A percentile compares a stretch with the other conserved stretches of the same genome.
phyloP scores from a whole-genome alignment of 768 basidiomycete species.

The Russula sp. region DNA sequence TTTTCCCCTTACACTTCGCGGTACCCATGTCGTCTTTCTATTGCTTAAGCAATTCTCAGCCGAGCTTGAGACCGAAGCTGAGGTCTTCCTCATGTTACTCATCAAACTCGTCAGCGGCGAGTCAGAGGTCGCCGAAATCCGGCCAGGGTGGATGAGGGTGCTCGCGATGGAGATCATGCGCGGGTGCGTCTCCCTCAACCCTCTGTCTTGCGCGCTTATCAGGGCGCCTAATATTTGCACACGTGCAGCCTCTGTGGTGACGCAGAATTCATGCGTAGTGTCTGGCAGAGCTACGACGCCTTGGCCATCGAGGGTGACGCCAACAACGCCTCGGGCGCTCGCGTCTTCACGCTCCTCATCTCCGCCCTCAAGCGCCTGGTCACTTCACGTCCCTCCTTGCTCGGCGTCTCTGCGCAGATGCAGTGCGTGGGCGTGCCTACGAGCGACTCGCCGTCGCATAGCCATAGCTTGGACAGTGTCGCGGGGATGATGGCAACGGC shows the following conservation, averaged over 20 bases:
- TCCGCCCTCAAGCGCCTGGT: too few relatives aligned
- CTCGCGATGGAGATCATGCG: constrained; percentile 21
- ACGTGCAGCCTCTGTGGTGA: too few relatives aligned
- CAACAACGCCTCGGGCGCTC: constrained; percentile 51
- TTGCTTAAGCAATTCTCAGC: constrained; percentile 85
- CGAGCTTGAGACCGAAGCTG: too few relatives aligned
- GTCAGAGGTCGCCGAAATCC: neutral
- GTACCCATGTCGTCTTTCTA: constrained; percentile 89
- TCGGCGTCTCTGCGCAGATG: constrained; percentile 77
- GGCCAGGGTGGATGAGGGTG: constrained; percentile 21
- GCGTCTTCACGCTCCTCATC: constrained; percentile 71
- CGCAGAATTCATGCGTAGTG: too few relatives aligned
- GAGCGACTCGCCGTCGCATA: too few relatives aligned
- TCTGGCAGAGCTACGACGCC: too few relatives aligned
- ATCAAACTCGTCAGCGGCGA: too few relatives aligned
- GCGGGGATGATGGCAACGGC: too few relatives aligned
- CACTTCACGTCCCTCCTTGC: constrained; percentile 81
- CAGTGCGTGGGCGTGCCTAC: constrained; percentile 62
- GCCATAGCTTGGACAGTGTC: too few relatives aligned
- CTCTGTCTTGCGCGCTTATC: neutral
- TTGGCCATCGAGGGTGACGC: constrained; percentile 43
- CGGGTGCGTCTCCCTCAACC: constrained; percentile 1
- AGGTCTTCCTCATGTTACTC: too few relatives aligned
- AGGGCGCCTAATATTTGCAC: too few relatives aligned
- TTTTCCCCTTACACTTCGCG: constrained; percentile 85